Percentiles rank a stretch among this genome's conserved stretches.
phyloP scores from a whole-genome alignment of 2,329 filamentous ascomycete genomes.

The Colletotrichum magnum region DNA sequence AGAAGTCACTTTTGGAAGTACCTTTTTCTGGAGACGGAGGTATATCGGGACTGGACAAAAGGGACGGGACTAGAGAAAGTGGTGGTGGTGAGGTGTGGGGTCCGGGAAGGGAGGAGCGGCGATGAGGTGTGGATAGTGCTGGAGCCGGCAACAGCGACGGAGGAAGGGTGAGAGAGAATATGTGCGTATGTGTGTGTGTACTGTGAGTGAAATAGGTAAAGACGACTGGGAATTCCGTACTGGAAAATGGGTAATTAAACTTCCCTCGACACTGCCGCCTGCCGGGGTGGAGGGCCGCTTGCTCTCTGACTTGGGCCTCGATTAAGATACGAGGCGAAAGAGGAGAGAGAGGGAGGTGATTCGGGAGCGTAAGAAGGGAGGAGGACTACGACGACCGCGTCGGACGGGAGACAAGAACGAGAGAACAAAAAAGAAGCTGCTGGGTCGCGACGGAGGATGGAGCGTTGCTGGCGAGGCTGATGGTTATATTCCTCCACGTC shows the following conservation, averaged over 20 bases:
- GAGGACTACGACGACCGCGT: conserved; percentile 9
- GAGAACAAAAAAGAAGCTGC: conserved; percentile 6
- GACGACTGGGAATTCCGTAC: neutral
- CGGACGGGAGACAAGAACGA: conserved; percentile 9
- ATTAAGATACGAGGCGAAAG: neutral
- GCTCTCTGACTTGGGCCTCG: neutral
- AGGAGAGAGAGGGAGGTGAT: conserved; percentile 5
- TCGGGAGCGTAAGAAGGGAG: neutral
- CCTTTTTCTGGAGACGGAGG: conserved; percentile 38
- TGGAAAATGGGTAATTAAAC: conserved; percentile 17
- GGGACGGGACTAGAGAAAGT: neutral
- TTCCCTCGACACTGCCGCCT: conserved; percentile 34
- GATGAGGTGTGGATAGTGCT: neutral
- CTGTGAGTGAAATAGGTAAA: no score
- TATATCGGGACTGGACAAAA: conserved; percentile 29
- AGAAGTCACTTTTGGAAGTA: conserved; percentile 29
- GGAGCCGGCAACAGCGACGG: no score
- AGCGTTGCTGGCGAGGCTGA: conserved; percentile 10
- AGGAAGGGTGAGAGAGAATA: no score
- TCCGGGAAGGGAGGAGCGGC: neutral
- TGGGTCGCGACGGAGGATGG: conserved; percentile 19
- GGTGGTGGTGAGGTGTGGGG: neutral
- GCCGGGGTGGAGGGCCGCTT: conserved; percentile 16
- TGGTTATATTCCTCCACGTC: conserved; percentile 22
- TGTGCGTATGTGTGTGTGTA: no score